phyloP scores from a whole-genome alignment of 2,329 filamentous ascomycete species.

The Daldinia sp. region DNA sequence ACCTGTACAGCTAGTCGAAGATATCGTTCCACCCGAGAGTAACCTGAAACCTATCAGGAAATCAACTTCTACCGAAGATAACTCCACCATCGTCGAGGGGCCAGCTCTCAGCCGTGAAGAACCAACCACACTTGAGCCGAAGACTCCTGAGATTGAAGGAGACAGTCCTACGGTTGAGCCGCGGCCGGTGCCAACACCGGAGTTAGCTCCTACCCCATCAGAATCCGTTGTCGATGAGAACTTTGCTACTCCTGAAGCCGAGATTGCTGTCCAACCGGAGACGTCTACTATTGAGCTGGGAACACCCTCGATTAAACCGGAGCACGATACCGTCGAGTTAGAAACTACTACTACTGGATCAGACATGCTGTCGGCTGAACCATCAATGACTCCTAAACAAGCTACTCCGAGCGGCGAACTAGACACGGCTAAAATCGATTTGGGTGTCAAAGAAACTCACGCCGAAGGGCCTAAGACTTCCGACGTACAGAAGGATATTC shows the following conservation, averaged over 20 bases:
- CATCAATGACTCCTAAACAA: background rate
- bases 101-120: background rate
- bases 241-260: background rate
- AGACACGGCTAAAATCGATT: background rate
- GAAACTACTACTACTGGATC: background rate
- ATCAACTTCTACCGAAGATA: background rate
- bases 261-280: background rate
- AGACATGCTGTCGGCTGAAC: background rate
- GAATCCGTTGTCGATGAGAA: background rate
- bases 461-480: background rate
- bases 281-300: background rate
- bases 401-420: background rate
- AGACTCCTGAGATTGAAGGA: background rate
- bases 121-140: background rate
- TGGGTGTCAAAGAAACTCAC: background rate
- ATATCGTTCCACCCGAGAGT: conserved; percentile 2
- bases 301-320: background rate
- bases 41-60: background rate
- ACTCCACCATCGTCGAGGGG: background rate
- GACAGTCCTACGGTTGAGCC: background rate
- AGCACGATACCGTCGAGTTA: background rate
- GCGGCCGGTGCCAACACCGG: background rate
- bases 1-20: conserved; percentile 5
- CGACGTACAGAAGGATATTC: background rate
- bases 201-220: background rate